Base-by-base conservation (phyloP, 2,329 filamentous ascomycete genomes). In the Microsporum ferrugineum region DNA sequence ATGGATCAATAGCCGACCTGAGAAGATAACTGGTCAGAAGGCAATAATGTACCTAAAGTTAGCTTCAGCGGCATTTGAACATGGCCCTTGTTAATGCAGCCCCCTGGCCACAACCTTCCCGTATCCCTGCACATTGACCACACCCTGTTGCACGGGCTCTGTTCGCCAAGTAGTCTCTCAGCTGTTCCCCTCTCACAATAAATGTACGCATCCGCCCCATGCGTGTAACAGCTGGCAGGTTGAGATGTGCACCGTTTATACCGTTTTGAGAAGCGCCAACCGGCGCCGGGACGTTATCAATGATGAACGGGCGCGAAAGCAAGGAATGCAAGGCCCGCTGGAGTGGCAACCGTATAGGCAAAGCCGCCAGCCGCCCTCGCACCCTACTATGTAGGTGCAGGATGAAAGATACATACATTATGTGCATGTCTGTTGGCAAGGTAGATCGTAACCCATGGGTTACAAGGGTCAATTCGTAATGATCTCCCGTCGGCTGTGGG, bases 101-200 rank as follows among this genome's bases (percentile, higher is more conserved):
- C 55, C 55, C 55, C 36, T 57, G 55, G 14, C 55, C 10, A 43
- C 55, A 39, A 39, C 55, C 34, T 39, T 41, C 12, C 55, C 36
- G 2, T 31, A 57, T 43, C 55, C 55, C 55, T 57, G 55, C 39
- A 41, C 23, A 3, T 55, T 23, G 29, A 34, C 51, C 51, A 55
- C 51, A 55, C 51, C 51, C 51, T 55, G 51, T 55, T 55, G 51
- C 51, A 55, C 51, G 51, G 51, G 36, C 51, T 33, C 51, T 12
- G 51, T 55, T 55, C 31, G 51, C 51, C 51, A 55, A 55, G 31
- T 36, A 23, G 31, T 17, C 29, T 55, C 14, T 55, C 33, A 31
- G 14, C n/a, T 31, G n/a, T 34, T 55, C 29, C 31, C 29, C 45
- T 31, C 36, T 31, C 12, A 17, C 10, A 34, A 34, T 55, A 31